Evolutionary conservation across 2,329 filamentous ascomycete species (phyloP).

Genomic region (Xylariaceae sp.): DNA sequence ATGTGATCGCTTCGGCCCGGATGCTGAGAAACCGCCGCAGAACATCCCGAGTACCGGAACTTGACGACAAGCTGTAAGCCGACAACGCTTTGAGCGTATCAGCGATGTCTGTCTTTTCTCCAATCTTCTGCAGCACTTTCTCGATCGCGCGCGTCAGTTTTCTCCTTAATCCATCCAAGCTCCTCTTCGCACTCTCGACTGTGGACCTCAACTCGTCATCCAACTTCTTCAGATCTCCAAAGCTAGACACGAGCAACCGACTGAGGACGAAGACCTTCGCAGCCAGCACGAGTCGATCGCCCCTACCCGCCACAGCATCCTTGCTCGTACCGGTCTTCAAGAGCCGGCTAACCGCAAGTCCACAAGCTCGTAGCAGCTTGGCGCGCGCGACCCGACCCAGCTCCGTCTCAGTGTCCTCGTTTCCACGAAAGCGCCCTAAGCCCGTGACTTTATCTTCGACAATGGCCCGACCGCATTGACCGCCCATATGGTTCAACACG

Average conservation of each 20-base stretch:
- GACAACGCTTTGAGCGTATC: constrained; percentile 68
- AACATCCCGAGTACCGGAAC: constrained; percentile 72
- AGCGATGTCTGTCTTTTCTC: constrained; percentile 43
- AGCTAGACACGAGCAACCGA: constrained; percentile 67
- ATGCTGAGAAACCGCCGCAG: constrained; percentile 72
- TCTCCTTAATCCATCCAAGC: constrained; percentile 55
- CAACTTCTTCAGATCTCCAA: constrained; percentile 46
- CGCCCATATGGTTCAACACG: constrained; percentile 66
- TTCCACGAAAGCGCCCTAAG: constrained; percentile 43
- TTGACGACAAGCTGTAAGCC: constrained; percentile 77
- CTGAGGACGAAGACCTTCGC: constrained; percentile 73
- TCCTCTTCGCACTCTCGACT: constrained; percentile 59
- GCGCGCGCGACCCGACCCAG: constrained; percentile 38
- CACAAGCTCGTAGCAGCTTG: constrained; percentile 49
- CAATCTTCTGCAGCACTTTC: constrained; percentile 59
- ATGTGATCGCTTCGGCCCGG: constrained; percentile 61
- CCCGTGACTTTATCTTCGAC: constrained; percentile 62
- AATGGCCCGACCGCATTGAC: constrained; percentile 66
- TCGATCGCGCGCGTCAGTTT: constrained; percentile 64
- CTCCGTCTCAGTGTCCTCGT: constrained; percentile 24
- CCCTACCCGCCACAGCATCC: constrained; percentile 32
- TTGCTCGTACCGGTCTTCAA: constrained; percentile 37
- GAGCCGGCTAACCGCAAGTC: constrained; percentile 44
- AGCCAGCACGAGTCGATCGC: constrained; percentile 50
- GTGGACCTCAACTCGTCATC: constrained; percentile 33